Conservation (phyloP, 192 early-diverging fungal species). For the Entophlyctis helioformis region DNA sequence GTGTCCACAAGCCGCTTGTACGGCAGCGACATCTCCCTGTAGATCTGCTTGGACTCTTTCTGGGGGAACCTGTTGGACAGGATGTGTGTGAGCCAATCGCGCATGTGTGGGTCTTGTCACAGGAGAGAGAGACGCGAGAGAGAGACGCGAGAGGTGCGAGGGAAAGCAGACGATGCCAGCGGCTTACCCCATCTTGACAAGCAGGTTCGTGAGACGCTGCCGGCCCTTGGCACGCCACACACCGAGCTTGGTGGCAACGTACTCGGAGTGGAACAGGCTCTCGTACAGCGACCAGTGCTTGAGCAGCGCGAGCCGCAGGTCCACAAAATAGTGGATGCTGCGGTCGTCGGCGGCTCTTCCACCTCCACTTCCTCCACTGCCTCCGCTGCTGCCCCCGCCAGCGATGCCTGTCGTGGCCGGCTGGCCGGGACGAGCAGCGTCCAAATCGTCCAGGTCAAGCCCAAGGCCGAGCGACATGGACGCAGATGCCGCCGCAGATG, state of each 20-base stretch:
- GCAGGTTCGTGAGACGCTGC: conserved; percentile 60
- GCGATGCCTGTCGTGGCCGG: not conserved
- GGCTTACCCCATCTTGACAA: conserved; percentile 89
- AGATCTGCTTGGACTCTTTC: conserved; percentile 64
- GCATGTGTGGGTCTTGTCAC: not conserved
- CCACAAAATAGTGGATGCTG: conserved; percentile 50
- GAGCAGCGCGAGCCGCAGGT: conserved; percentile 75
- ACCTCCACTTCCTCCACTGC: conserved; percentile 6
- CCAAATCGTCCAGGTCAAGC: conserved; percentile 14
- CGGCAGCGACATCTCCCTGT: conserved; percentile 49
- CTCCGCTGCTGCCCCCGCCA: not conserved
- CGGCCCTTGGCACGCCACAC: conserved; percentile 81
- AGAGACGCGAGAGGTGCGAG: too few relatives aligned
- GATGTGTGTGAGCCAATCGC: too few relatives aligned
- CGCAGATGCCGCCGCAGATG: not conserved
- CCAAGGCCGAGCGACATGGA: not conserved
- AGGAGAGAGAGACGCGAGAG: not conserved
- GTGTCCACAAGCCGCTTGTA: conserved; percentile 45
- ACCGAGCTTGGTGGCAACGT: conserved; percentile 75
- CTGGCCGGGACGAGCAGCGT: conserved; percentile 11
- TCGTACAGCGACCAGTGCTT: conserved; percentile 88
- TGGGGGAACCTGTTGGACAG: conserved; percentile 65
- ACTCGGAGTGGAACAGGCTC: conserved; percentile 76
- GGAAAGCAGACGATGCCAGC: too few relatives aligned
- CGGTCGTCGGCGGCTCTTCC: too few relatives aligned